Conservation (phyloP, 225 moss, liverwort and hornwort genomes). For the Pseudoscleropodium purum region DNA sequence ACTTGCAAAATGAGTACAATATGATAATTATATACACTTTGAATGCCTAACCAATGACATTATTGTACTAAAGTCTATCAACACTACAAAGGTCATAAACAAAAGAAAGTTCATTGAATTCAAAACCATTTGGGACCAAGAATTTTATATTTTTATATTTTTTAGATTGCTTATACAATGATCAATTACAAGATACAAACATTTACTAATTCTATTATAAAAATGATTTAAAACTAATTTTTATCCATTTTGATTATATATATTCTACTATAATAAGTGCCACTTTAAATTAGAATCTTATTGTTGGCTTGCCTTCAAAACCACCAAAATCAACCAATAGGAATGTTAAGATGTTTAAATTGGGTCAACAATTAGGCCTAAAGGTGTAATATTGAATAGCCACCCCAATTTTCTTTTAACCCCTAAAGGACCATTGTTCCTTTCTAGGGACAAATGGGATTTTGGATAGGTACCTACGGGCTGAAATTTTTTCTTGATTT, state of each 20-base stretch:
- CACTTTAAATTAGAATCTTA: rapidly evolving
- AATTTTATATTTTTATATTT: not conserved
- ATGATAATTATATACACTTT: not conserved
- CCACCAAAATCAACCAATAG: not conserved
- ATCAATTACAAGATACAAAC: not conserved
- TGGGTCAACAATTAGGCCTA: not conserved
- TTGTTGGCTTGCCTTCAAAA: rapidly evolving
- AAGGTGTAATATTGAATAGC: not conserved
- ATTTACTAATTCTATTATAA: not conserved
- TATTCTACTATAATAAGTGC: rapidly evolving
- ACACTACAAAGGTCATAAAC: not conserved
- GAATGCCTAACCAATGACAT: not conserved
- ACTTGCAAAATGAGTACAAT: not conserved
- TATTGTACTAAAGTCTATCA: not conserved
- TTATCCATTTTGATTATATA: not conserved
- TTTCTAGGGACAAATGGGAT: too few species aligned
- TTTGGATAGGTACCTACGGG: too few species aligned
- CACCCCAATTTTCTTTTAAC: not conserved
- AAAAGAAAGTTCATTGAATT: not conserved
- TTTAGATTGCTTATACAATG: rapidly evolving
- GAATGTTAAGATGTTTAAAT: not conserved
- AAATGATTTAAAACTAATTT: not conserved
- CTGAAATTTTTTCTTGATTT: too few species aligned
- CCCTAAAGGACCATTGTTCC: too few species aligned
- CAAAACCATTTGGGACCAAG: rapidly evolving